Evolutionary conservation across 164 flowering plant species (phyloP), one percentile per base, ranked within the genome.

Genomic region (Vitis amurensis): DNA sequence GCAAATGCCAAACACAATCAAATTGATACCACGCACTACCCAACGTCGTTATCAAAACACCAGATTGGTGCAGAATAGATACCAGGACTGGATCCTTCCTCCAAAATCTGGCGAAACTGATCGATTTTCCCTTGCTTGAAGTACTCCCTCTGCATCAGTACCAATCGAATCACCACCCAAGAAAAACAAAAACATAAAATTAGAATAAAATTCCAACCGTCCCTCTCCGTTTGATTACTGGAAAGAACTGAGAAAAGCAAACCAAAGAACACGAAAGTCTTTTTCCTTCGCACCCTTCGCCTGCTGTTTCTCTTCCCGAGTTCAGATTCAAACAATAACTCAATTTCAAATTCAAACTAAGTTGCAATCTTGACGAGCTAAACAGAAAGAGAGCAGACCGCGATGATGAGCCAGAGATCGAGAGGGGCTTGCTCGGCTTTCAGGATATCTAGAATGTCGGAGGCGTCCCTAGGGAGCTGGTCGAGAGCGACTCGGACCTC

Each of bases 351-450:
- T 37, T 37, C 44, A 37, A 37, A 37, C 44, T 37, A 37, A 3
- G 7, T 6, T 2, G 44, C 44, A 37, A 37, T 37, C 7, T 6
- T 0, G 7, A 37, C 44, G 4, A 37, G 44, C 0, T 37, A 37
- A 37, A 37, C 44, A 37, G 19, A 29, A 65, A 50, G 7, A 50
- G 14, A 59, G 55, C 81, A 31, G 59, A 95, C 99, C 65, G 98
- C 98, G 66, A 96, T 96, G 76, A 92, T 84, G 75, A 96, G 97
- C 99, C 99, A 96, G 71, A 96, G 91, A 79, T 92, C 95, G 59
- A 96, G 93, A 50, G 99, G 97, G 17, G 99, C 98, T 84, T 96
- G 97, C 69, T 93, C 97, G 72, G 99, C 98, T 73, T 93, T 93
- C 60, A 96, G 98, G 61, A 96, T 96, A 73, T 96, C 97, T 63